phyloP scores from a whole-genome alignment of 78 protist species.

The Emiliania huxleyi region DNA sequence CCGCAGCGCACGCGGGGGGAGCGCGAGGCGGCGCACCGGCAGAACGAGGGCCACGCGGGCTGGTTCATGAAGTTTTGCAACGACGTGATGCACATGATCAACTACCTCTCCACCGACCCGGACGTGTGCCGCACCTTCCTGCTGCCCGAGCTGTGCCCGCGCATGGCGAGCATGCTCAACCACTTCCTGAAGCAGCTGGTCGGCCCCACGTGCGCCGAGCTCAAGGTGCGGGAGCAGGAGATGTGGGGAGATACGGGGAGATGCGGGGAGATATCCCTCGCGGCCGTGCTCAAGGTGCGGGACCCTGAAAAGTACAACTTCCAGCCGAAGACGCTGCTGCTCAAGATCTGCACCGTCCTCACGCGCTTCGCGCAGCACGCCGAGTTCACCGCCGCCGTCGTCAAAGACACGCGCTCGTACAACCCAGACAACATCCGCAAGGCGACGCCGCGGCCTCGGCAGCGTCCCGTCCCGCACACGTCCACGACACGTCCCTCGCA shows the following conservation, averaged over 20 bases:
- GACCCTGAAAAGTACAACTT: conserved; percentile 36
- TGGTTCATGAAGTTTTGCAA: background rate
- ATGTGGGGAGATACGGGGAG: no score
- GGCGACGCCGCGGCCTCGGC: no score
- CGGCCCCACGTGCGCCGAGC: conserved; percentile 43
- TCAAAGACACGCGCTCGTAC: background rate
- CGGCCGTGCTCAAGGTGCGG: no score
- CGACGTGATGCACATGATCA: background rate
- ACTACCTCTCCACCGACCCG: background rate
- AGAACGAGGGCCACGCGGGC: background rate
- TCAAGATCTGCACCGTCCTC: conserved; percentile 12
- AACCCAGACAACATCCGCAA: background rate
- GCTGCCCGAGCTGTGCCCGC: conserved; percentile 30
- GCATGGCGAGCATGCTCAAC: conserved; percentile 56
- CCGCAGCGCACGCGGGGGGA: background rate
- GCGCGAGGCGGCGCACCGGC: background rate
- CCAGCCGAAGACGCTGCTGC: conserved; percentile 18
- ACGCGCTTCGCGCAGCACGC: background rate
- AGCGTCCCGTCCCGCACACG: no score
- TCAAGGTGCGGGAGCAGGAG: conserved; percentile 44
- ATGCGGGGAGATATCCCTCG: no score
- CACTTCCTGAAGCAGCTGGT: conserved; percentile 41
- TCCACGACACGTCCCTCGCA: no score
- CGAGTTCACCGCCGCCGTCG: background rate
- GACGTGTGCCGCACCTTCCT: background rate